Percentiles rank a stretch among this genome's conserved stretches.
Conservation (phyloP, 2,329 filamentous ascomycete genomes). For the Aphanocladium album region DNA sequence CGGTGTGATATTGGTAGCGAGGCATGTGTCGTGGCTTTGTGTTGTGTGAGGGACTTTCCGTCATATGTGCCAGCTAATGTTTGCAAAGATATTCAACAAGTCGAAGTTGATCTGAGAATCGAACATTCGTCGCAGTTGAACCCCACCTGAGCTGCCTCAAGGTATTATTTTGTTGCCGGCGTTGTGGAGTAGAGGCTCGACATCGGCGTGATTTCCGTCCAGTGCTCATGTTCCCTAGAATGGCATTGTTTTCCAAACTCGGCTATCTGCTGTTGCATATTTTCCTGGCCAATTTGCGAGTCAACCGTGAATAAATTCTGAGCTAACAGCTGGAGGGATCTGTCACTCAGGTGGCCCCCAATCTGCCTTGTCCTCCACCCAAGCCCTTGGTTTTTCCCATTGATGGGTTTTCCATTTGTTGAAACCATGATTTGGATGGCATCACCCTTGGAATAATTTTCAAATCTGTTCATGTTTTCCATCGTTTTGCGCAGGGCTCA, state of each 20-base stretch:
- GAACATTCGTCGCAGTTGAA: neutral
- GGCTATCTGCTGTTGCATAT: neutral
- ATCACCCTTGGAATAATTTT: conserved; percentile 17
- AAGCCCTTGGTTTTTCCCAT: conserved; percentile 15
- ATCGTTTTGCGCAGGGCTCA: neutral
- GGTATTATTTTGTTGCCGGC: neutral
- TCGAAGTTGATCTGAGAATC: neutral
- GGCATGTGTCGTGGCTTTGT: neutral
- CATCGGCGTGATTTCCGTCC: neutral
- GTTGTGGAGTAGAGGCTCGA: neutral
- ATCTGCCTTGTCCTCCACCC: conserved; percentile 15
- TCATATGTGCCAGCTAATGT: neutral
- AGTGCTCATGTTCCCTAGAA: neutral
- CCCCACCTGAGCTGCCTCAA: neutral
- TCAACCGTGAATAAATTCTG: neutral
- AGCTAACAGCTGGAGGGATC: neutral
- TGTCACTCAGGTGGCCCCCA: conserved; percentile 14
- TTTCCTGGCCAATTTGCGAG: neutral
- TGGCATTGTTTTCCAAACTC: neutral
- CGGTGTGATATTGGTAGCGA: neutral
- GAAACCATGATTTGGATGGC: conserved; percentile 16
- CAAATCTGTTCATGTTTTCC: conserved; percentile 16
- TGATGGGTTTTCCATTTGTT: conserved; percentile 16
- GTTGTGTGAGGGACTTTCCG: neutral
- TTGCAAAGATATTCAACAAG: neutral